A percentile compares a stretch with the other conserved stretches of the same genome.
These are phyloP conservation scores for Ophiostoma ulmi DNA, from an alignment of 2,329 filamentous ascomycete genomes.

Conservation along the genomic window DNA sequence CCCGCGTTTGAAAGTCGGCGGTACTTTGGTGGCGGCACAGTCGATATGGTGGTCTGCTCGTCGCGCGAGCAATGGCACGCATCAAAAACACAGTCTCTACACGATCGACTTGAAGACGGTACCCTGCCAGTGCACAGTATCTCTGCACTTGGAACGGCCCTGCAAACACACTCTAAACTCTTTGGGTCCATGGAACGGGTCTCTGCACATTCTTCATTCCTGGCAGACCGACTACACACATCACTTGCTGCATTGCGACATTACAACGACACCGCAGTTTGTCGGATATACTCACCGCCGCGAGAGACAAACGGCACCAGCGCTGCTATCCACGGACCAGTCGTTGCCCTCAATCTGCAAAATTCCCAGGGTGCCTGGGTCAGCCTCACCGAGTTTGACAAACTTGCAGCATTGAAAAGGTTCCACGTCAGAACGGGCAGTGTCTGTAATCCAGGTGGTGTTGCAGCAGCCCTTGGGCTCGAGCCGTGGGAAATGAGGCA, in stretches of 20 bases:
- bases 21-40: constrained; percentile 93
- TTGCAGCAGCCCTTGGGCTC: constrained; percentile 67
- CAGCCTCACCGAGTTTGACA: constrained; percentile 80
- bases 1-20: constrained; percentile 59
- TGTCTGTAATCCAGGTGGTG: constrained; percentile 85
- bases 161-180: constrained; percentile 62
- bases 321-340: constrained; percentile 52
- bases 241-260: constrained; percentile 60
- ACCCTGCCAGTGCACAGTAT: constrained; percentile 89
- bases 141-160: constrained; percentile 69
- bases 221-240: constrained; percentile 56
- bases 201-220: constrained; percentile 62
- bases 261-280: constrained; percentile 61
- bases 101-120: constrained; percentile 84
- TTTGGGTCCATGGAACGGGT: constrained; percentile 68
- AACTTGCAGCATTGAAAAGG: constrained; percentile 68
- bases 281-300: constrained; percentile 56
- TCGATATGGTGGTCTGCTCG: constrained; percentile 75
- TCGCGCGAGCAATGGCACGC: constrained; percentile 79
- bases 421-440: constrained; percentile 86
- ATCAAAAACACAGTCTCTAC: constrained; percentile 61
- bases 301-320: not conserved
- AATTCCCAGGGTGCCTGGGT: constrained; percentile 68
- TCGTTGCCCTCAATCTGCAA: constrained; percentile 77
- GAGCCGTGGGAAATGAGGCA: constrained; percentile 74